Percentiles rank a stretch among this genome's conserved stretches.
Conservation (phyloP, 257 asterid species). For the Verbascum thapsus region DNA sequence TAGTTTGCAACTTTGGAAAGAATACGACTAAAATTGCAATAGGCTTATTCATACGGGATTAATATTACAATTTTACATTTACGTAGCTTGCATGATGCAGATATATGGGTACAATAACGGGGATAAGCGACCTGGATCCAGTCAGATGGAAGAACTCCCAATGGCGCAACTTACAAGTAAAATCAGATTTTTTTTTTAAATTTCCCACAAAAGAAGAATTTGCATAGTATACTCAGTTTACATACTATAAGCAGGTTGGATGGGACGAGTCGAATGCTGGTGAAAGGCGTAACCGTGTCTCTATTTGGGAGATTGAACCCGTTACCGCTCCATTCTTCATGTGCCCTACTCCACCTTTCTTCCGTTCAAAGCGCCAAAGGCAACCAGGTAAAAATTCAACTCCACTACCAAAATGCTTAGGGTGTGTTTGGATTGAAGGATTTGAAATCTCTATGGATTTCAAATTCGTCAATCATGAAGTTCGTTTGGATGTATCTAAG, state of each 20-base stretch:
- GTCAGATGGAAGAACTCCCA: constrained; percentile 94
- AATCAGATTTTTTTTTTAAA: background rate
- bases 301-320: constrained; percentile 97
- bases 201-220: background rate
- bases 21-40: too few species aligned
- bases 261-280: constrained; percentile 98
- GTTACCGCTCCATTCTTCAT: constrained; percentile 94
- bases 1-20: too few species aligned
- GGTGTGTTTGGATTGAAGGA: too few species aligned
- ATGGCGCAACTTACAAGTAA: constrained; percentile 97
- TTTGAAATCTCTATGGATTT: too few species aligned
- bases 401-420: too few species aligned
- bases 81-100: constrained; percentile 51
- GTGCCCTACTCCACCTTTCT: constrained; percentile 87
- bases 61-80: too few species aligned
- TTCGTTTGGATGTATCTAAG: too few species aligned
- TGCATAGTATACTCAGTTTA: constrained; percentile 13
- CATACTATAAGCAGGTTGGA: constrained; percentile 58
- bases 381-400: too few species aligned
- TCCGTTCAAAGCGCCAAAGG: constrained; percentile 85
- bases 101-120: constrained; percentile 95
- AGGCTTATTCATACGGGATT: too few species aligned
- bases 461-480: too few species aligned
- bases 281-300: constrained; percentile 83
- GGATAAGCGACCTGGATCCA: constrained; percentile 82